Evolutionary conservation across 805 yeast genomes (phyloP), one percentile per base, ranked within the genome.

Genomic region (Yamadazyma laniorum): DNA sequence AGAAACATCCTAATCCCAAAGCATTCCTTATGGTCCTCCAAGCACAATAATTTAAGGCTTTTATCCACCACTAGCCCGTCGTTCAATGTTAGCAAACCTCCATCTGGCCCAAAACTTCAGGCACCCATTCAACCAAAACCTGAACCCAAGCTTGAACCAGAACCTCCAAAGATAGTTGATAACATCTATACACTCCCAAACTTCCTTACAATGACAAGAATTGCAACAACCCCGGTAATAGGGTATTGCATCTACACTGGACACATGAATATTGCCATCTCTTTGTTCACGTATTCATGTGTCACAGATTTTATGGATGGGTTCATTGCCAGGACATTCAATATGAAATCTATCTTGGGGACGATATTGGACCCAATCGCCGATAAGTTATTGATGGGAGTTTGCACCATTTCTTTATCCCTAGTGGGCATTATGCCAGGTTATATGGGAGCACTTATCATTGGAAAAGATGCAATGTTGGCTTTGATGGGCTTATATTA

Each of bases 291-390:
- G 0, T 89, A 88, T 52, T 89, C 97, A 0, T 84, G 97, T 47
- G 58, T 89, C 3, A 91, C 99, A 0, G 99, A 93, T 58, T 82
- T 86, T 46, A 63, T 90, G 16, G 99, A 93, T 59, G 99, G 99
- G 0, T 85, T 63, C 53, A 78, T 95, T 45, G 99, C 99, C 4
- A 71, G 99, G 39, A 75, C 63, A 43, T 91, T 61, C 67, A 80
- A 87, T 39, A 67, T 84, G 73, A 75, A 79, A 51, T 80, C 96
- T 1, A 82, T 85, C 1, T 75, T 89, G 5, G 99, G 99, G 0
- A 82, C 96, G 0, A 81, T 93, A 12, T 67, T 95, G 23, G 99
- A 93, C 53, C 99, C 99, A 0, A 72, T 88, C 65, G 99, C 99
- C 0, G 99, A 93, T 57, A 93, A 93, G 57, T 68, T 85, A 12